Conservation (phyloP, 768 basidiomycete genomes). For the button mushroom (Agaricus bisporus) region DNA sequence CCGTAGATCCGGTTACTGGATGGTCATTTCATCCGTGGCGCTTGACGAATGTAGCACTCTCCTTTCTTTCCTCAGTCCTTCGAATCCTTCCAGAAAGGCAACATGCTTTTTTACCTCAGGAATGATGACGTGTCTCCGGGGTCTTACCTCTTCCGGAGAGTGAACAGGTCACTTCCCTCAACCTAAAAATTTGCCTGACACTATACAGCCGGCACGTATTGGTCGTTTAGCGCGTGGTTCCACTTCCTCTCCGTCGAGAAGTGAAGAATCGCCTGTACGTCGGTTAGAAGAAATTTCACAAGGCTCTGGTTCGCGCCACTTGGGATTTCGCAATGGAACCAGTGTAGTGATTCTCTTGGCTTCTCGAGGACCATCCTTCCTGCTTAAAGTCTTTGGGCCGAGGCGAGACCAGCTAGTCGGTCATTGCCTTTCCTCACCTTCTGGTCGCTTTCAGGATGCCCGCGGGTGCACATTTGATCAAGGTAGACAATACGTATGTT, state of each 20-base stretch:
- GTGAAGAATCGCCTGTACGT: slow-evolving; percentile 6
- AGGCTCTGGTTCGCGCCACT: slow-evolving; percentile 6
- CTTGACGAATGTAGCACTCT: background rate
- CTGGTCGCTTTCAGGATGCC: slow-evolving; percentile 15
- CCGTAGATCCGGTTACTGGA: slow-evolving; percentile 3
- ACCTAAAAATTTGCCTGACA: background rate
- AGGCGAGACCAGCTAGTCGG: slow-evolving; percentile 10
- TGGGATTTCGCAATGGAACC: background rate
- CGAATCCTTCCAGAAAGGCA: background rate
- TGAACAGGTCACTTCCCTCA: background rate
- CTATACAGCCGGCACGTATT: background rate
- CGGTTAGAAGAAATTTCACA: slow-evolving; percentile 7
- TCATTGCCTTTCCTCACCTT: slow-evolving; percentile 13
- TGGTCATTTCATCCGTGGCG: background rate
- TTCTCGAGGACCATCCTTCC: slow-evolving; percentile 15
- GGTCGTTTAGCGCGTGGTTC: background rate
- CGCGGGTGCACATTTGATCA: slow-evolving; percentile 11
- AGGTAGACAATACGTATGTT: slow-evolving; percentile 32
- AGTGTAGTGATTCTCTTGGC: slow-evolving; percentile 11
- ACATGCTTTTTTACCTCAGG: background rate
- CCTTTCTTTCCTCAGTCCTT: background rate
- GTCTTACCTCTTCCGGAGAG: background rate
- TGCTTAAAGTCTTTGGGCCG: slow-evolving; percentile 21
- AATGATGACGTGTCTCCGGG: slow-evolving; percentile 5
- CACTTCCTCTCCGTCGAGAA: slow-evolving; percentile 9